Evolutionary conservation across 345 rosid genomes (phyloP).

Genomic region (Melastoma malabathricum): DNA sequence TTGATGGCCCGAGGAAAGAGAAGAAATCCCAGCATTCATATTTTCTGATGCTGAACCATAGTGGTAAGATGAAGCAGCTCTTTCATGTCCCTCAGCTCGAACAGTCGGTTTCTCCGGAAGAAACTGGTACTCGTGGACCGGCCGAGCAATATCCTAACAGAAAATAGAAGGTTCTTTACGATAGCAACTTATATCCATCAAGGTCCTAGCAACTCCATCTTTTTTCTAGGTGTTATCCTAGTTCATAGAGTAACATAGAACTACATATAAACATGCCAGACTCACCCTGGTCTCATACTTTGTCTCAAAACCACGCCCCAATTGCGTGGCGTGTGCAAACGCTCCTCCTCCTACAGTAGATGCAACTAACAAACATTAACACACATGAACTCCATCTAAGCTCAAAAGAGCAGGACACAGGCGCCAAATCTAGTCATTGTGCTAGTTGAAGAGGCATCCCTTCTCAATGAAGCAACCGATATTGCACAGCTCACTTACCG

Average conservation of each 20-base stretch:
- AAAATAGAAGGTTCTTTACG: neutral
- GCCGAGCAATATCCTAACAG: constrained; percentile 33
- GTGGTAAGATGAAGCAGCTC: constrained; percentile 31
- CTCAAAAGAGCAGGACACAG: too few species aligned
- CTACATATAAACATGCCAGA: too few species aligned
- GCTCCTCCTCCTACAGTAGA: constrained; percentile 25
- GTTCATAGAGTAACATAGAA: too few species aligned
- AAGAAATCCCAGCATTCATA: constrained; percentile 26
- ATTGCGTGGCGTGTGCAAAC: constrained; percentile 32
- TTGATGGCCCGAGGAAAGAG: constrained; percentile 12
- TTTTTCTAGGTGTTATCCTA: too few species aligned
- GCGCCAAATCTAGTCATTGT: too few species aligned
- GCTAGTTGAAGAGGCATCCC: too few species aligned
- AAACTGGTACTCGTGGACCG: constrained; percentile 77
- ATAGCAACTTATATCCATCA: too few species aligned
- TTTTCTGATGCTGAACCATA: constrained; percentile 29
- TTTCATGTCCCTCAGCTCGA: constrained; percentile 39
- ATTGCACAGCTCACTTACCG: constrained; percentile 21
- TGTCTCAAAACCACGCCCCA: constrained; percentile 35
- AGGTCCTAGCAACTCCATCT: too few species aligned
- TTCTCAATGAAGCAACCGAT: too few species aligned
- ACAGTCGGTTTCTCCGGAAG: constrained; percentile 74
- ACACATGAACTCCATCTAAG: too few species aligned
- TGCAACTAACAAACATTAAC: neutral
- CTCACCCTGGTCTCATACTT: constrained; percentile 22